Evolutionary conservation across 1,139 yeast species (phyloP).

Genomic region (Saccharomyces hybrid): DNA sequence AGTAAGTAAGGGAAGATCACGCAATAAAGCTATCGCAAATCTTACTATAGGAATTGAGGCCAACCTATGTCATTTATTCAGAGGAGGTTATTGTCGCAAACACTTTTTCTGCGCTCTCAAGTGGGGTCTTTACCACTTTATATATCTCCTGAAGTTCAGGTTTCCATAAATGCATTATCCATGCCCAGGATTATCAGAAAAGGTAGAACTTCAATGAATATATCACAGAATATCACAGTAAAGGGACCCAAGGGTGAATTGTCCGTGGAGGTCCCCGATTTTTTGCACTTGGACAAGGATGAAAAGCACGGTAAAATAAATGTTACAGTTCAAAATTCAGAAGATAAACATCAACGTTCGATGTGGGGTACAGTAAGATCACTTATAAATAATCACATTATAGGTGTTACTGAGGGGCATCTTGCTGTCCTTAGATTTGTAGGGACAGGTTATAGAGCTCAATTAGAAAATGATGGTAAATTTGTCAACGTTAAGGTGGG

Average conservation of each 20-base stretch:
- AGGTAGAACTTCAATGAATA: slow-evolving; percentile 52
- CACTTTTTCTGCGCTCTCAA: slow-evolving; percentile 37
- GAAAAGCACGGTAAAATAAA: slow-evolving; percentile 37
- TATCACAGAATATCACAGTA: slow-evolving; percentile 58
- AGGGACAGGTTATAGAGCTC: slow-evolving; percentile 96
- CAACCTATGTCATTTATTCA: not conserved
- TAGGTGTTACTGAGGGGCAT: slow-evolving; percentile 92
- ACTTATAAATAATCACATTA: slow-evolving; percentile 63
- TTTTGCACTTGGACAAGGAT: slow-evolving; percentile 41
- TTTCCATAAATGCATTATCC: slow-evolving; percentile 33
- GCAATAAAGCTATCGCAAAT: not conserved
- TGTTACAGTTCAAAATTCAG: slow-evolving; percentile 52
- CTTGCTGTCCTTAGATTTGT: slow-evolving; percentile 79
- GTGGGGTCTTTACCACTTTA: slow-evolving; percentile 57
- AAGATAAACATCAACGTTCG: slow-evolving; percentile 62
- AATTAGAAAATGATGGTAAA: slow-evolving; percentile 47
- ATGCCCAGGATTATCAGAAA: slow-evolving; percentile 53
- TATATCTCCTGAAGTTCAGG: slow-evolving; percentile 45
- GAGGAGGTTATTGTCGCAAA: slow-evolving; percentile 33
- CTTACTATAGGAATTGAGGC: not conserved
- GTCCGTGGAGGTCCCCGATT: slow-evolving; percentile 61
- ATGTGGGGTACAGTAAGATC: slow-evolving; percentile 97
- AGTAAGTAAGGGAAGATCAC: not conserved
- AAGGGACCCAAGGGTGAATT: slow-evolving; percentile 77
- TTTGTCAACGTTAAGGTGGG: slow-evolving; percentile 76